Evolutionary conservation across 768 basidiomycete genomes (phyloP), one percentile per base, ranked within the genome.

Genomic region (Scleroderma bovista): DNA sequence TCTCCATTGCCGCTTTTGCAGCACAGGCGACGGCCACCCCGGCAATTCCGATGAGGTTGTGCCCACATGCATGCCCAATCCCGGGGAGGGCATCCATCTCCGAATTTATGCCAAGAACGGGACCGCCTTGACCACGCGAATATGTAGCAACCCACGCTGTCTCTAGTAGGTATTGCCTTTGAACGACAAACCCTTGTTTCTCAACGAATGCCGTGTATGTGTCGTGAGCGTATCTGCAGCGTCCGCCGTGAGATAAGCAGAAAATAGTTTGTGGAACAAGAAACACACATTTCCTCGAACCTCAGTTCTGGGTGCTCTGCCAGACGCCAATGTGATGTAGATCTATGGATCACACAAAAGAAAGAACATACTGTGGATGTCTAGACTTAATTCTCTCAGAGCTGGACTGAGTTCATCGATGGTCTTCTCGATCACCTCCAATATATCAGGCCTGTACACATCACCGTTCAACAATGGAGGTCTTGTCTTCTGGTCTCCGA

Each of bases 121-220:
- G 75, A 6, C 86, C 87, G 10, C 85, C 87, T 26, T 70, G 63
- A 11, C 86, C 84, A 55, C 83, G 74, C 15, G 75, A 69, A 57
- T 79, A 90, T 2, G 74, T 76, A 0, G 89, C 89, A 19, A 74
- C 69, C 88, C 88, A 90, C 4, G 86, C 88, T 0, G 88, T 92
- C 16, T 79, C 73, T 22, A 91, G 70, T 44, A 76, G 74, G 57
- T 81, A 77, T 41, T 86, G 77, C 46, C 68, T 74, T 36, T 75
- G 76, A 13, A 88, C 83, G 15, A 74, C 65, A 61, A 86, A 90
- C 0, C 83, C 86, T 24, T 81, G 79, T 40, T 73, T 73, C 39
- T 68, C 71, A 75, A 91, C 79, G 62, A 88, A 89, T 0, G 67
- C 61, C 0, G 87, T 85, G 20, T 87, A 75, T 2, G 71, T 73